A percentile compares a stretch with the other conserved stretches of the same genome.
These are phyloP conservation scores for Mucor saturninus DNA, from an alignment of 371 early-diverging fungal species.

Conservation along the genomic window DNA sequence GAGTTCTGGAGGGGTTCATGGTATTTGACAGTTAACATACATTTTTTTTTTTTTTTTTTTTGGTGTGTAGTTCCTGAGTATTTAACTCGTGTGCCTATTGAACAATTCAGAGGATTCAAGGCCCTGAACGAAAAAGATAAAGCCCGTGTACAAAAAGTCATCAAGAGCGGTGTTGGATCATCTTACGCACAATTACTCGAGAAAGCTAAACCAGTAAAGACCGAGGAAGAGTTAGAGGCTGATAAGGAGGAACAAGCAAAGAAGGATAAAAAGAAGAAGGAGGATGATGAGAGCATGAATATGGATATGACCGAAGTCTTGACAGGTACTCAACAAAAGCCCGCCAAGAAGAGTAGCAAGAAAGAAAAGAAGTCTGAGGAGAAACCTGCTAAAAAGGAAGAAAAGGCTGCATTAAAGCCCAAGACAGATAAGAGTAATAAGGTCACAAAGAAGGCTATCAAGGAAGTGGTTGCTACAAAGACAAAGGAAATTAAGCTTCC, in stretches of 20 bases:
- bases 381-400: conserved; percentile 6
- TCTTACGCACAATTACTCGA: conserved; percentile 46
- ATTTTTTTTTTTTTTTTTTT: not conserved
- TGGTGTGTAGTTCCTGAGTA: conserved; percentile 31
- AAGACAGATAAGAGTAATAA: conserved; percentile 23
- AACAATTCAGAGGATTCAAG: conserved; percentile 47
- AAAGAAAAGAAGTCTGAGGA: conserved; percentile 8
- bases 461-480: conserved; percentile 25
- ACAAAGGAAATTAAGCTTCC: conserved; percentile 28
- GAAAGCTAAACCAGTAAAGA: conserved; percentile 39
- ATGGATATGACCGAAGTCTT: conserved; percentile 29
- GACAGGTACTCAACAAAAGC: conserved; percentile 30
- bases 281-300: conserved; percentile 33
- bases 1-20: not conserved
- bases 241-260: conserved; percentile 41
- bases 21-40: too few relatives aligned
- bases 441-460: conserved; percentile 18
- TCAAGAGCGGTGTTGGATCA: conserved; percentile 51
- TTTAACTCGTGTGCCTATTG: conserved; percentile 40
- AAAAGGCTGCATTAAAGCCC: conserved; percentile 13
- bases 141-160: conserved; percentile 46
- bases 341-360: conserved; percentile 1
- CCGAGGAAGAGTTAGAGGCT: conserved; percentile 42
- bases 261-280: conserved; percentile 33
- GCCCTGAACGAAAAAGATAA: conserved; percentile 49